A percentile compares a stretch with the other conserved stretches of the same genome.
phyloP scores from a whole-genome alignment of 345 rosid species.

The Theobroma cacao region DNA sequence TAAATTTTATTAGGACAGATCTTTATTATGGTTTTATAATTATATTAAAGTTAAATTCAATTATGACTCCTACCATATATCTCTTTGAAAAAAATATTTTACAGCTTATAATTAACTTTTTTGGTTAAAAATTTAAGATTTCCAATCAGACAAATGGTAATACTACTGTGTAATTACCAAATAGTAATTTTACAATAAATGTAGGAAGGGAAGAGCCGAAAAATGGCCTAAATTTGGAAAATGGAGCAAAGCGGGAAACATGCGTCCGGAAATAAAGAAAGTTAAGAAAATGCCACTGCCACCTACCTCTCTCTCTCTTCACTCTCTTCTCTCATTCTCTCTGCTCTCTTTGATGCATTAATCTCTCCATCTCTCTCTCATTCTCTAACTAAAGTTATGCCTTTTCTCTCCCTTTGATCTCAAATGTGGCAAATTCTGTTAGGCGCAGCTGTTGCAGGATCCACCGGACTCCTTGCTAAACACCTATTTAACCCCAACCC shows the following conservation, averaged over 20 bases:
- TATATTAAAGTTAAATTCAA: no score
- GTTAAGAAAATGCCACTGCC: background rate
- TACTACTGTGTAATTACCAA: no score
- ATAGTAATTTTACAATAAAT: background rate
- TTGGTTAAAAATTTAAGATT: background rate
- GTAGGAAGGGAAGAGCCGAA: background rate
- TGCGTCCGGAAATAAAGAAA: conserved; percentile 30
- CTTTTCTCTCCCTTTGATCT: conserved; percentile 9
- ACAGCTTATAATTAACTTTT: background rate
- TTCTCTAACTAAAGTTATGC: background rate
- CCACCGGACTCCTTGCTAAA: conserved; percentile 61
- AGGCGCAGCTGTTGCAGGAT: conserved; percentile 77
- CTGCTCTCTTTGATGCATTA: conserved; percentile 11
- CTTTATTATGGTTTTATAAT: no score
- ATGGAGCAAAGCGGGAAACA: conserved; percentile 54
- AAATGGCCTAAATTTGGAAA: conserved; percentile 16
- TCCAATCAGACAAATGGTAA: background rate
- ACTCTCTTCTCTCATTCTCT: conserved; percentile 1
- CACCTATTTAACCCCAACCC: conserved; percentile 37
- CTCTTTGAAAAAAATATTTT: background rate
- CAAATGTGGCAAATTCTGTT: conserved; percentile 78
- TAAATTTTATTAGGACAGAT: no score
- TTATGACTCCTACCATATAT: no score
- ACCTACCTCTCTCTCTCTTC: conserved; percentile 8
- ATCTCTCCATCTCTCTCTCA: background rate